These are phyloP conservation scores for Rubia balearica DNA, from an alignment of 305 asterid species.

Conservation along the genomic window DNA sequence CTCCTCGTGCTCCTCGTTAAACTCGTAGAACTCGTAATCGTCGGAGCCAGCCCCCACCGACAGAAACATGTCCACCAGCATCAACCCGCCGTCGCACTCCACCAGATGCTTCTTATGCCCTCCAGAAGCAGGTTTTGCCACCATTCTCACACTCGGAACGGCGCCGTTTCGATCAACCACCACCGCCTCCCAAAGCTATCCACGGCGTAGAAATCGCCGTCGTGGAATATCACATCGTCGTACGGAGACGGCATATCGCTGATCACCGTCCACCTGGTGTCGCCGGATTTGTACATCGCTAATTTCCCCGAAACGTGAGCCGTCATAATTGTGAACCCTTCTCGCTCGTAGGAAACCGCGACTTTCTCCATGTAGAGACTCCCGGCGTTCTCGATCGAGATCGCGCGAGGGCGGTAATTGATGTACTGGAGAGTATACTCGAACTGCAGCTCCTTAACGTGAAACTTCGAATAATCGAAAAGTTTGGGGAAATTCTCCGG, in stretches of 20 bases:
- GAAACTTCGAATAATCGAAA: conserved; percentile 37
- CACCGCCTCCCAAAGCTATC: conserved; percentile 56
- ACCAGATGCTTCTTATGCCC: conserved; percentile 83
- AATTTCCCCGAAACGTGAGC: conserved; percentile 69
- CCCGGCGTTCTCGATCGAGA: conserved; percentile 62
- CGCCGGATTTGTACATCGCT: conserved; percentile 66
- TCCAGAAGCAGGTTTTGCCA: conserved; percentile 45
- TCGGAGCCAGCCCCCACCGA: conserved; percentile 54
- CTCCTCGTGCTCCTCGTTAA: no score
- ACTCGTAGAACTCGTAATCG: conserved; percentile 26
- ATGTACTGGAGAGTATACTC: conserved; percentile 73
- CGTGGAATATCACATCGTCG: conserved; percentile 65
- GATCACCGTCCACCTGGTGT: conserved; percentile 55
- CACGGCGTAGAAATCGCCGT: conserved; percentile 54
- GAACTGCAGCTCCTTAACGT: conserved; percentile 49
- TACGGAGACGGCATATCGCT: conserved; percentile 52
- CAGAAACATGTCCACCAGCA: conserved; percentile 68
- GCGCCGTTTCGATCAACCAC: conserved; percentile 32
- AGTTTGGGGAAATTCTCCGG: conserved; percentile 48
- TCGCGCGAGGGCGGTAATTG: conserved; percentile 57
- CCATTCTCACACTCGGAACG: conserved; percentile 32
- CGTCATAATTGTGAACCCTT: conserved; percentile 48
- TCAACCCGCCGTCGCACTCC: conserved; percentile 48
- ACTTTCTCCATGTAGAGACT: conserved; percentile 78
- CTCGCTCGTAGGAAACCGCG: conserved; percentile 22